phyloP scores from a whole-genome alignment of 371 early-diverging fungal species.

The Mortierella sp. region DNA sequence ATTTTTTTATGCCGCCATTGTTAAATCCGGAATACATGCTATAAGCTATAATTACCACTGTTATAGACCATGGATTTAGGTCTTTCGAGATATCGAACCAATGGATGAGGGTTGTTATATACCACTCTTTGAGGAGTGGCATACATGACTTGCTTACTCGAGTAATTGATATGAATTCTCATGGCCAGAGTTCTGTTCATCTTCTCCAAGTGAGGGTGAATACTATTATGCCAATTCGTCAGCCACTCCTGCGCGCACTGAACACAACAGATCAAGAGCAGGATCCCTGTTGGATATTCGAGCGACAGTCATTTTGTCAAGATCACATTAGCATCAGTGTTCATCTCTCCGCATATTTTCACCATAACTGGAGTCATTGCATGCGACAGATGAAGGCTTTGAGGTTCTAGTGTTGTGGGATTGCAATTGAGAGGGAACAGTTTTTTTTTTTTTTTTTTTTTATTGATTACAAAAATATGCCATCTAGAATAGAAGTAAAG shows the following conservation, averaged over 20 bases:
- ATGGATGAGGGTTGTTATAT: conserved; percentile 1
- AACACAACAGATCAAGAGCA: not conserved
- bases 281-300: not conserved
- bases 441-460: too few relatives aligned
- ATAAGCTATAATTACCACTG: too few relatives aligned
- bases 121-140: conserved; percentile 8
- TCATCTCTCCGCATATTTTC: not conserved
- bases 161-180: not conserved
- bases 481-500: too few relatives aligned
- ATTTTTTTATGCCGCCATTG: too few relatives aligned
- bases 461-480: too few relatives aligned
- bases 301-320: not conserved
- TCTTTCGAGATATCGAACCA: not conserved
- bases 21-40: too few relatives aligned
- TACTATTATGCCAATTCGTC: not conserved
- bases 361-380: not conserved
- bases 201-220: conserved; percentile 20
- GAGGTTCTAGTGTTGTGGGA: not conserved
- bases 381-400: not conserved
- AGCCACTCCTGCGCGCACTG: not conserved
- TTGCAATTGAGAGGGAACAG: too few relatives aligned
- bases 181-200: conserved; percentile 14
- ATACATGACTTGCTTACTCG: not conserved
- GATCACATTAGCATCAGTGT: not conserved
- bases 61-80: too few relatives aligned